Base-by-base conservation (phyloP, 441 rosid species). In the Eugenia klotzschiana region DNA sequence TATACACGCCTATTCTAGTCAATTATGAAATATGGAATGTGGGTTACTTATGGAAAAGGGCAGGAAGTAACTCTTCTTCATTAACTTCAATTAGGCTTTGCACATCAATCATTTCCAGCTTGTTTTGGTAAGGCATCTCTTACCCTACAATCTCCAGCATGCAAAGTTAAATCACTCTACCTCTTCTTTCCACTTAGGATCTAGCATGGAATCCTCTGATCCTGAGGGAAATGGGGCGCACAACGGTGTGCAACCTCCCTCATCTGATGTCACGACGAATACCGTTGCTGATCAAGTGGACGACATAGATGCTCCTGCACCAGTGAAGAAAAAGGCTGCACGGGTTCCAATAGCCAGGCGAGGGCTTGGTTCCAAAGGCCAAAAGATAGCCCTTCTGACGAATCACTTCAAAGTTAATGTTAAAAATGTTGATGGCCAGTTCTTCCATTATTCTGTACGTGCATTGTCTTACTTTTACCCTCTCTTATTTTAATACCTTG, bases 381-480 rank as follows among this genome's bases (percentile, higher is more conserved):
- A 87, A 81, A 90, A 82, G 85, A 85, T 88, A 23, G 1, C 72
- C 46, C 85, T 93, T 26, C 86, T 86, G 15, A 92, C 94, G 0
- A 92, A 92, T 79, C 96, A 93, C 83, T 93, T 90, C 81, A 87
- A 82, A 84, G 96, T 93, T 41, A 82, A 84, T 50, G 86, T 90
- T 54, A 82, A 84, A 55, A 89, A 82, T 20, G 27, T 83, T 20
- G 89, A 86, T 37, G 91, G 88, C 1, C 81, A 90, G 54, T 93
- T 89, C 87, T 92, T 33, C 82, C 93, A 90, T 12, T 92, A 93
- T 80, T 87, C 91, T 82, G 96, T 93, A 90, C 43, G 90, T 81
- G 37, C 51, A 29, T 15, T 50, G 25, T 7, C 7, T 20, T 41
- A 33, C 14, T 74, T 41, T 55, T 84, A 3, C 11, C 12, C 18